Conservation (phyloP, 2,329 filamentous ascomycete genomes). For the Aspergillus sp. region DNA sequence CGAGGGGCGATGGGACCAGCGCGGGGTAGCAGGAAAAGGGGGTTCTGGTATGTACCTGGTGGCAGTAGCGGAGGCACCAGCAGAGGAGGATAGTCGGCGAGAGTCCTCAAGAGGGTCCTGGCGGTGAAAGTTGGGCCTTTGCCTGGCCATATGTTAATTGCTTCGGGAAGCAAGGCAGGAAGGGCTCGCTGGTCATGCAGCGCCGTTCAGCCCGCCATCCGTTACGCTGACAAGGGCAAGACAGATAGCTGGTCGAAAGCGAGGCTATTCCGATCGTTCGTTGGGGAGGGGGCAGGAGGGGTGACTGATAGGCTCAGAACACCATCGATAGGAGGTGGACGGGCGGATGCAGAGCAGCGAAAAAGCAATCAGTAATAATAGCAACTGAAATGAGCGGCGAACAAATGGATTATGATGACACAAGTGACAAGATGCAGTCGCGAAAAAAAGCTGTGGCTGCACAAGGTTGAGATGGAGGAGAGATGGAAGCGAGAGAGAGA, state of each 20-base stretch:
- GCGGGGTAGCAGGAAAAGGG: conserved; percentile 24
- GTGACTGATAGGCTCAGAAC: conserved; percentile 10
- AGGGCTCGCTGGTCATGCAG: conserved; percentile 37
- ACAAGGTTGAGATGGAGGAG: conserved; percentile 20
- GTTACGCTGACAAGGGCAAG: conserved; percentile 27
- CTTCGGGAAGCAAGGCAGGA: conserved; percentile 36
- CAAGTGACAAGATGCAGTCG: conserved; percentile 1
- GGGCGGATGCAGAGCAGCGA: conserved; percentile 2
- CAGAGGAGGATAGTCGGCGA: conserved; percentile 37
- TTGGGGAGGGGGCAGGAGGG: conserved; percentile 18
- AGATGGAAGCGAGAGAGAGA: conserved; percentile 21
- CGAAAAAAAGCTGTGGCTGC: conserved; percentile 13
- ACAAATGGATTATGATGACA: conserved; percentile 12
- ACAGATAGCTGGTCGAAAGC: conserved; percentile 29
- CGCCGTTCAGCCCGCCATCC: conserved; percentile 51
- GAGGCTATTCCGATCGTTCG: conserved; percentile 19
- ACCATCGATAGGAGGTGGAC: background rate
- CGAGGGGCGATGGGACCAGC: conserved; percentile 5
- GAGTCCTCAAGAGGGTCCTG: conserved; percentile 50
- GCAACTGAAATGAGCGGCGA: conserved; percentile 1
- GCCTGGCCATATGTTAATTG: conserved; percentile 53
- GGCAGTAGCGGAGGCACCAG: conserved; percentile 36
- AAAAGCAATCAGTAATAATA: conserved; percentile 10
- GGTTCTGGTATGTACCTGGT: conserved; percentile 42
- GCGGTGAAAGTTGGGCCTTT: conserved; percentile 49